A percentile compares a stretch with the other conserved stretches of the same genome.
Conservation (phyloP, 2,329 filamentous ascomycete genomes). For the Falciphora oryzae region DNA sequence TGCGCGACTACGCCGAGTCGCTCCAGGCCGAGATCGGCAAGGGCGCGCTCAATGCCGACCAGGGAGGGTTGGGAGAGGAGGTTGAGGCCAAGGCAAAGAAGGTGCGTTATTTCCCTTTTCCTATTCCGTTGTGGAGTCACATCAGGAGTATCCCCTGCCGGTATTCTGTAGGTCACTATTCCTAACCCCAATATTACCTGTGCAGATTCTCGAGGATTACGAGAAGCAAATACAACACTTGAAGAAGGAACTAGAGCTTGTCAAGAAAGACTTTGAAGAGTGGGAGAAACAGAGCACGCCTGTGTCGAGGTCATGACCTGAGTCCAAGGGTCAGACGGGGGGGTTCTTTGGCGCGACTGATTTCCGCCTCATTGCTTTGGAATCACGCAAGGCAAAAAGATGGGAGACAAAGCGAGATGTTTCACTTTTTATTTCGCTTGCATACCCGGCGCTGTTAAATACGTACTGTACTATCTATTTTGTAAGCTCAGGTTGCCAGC, state of each 20-base stretch:
- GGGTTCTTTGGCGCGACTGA: not conserved
- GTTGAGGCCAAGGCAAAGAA: constrained; percentile 68
- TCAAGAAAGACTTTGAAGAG: constrained; percentile 50
- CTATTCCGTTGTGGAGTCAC: not conserved
- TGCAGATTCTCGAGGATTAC: constrained; percentile 71
- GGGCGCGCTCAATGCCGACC: constrained; percentile 39
- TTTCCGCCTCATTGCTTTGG: not conserved
- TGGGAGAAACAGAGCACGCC: constrained; percentile 41
- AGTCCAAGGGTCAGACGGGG: not conserved
- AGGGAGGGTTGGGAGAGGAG: constrained; percentile 55
- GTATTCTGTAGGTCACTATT: constrained; percentile 17
- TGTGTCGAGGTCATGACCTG: constrained; percentile 4
- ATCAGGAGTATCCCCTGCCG: not conserved
- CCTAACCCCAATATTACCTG: constrained; percentile 12
- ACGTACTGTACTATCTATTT: not conserved
- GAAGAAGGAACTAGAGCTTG: constrained; percentile 63
- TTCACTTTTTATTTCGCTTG: not conserved
- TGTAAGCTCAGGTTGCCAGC: not conserved
- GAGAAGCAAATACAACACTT: constrained; percentile 74
- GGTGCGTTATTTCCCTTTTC: constrained; percentile 38
- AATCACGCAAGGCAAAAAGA: not conserved
- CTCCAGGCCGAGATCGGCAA: constrained; percentile 70
- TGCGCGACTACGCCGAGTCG: constrained; percentile 66
- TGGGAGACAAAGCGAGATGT: not conserved
- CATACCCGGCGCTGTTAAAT: not conserved